phyloP scores from a whole-genome alignment of 192 early-diverging fungal genomes.

The Lunasporangiospora selenospora region DNA sequence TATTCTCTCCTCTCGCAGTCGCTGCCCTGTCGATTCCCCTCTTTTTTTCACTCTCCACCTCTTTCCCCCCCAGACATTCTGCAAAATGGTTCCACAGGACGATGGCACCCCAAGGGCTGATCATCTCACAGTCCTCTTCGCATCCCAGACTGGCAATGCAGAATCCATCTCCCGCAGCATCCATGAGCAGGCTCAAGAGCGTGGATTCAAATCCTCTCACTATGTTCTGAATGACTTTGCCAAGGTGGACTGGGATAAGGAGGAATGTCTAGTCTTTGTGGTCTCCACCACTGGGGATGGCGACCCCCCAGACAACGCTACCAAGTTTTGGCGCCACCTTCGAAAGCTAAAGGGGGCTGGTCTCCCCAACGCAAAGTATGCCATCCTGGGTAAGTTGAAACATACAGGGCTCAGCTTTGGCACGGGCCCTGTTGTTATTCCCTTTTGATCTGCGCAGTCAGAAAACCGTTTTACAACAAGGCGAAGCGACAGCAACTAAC shows the following conservation, averaged over 20 bases:
- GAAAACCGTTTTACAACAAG: no score
- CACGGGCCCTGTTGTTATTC: conserved; percentile 12
- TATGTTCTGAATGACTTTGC: conserved; percentile 78
- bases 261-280: conserved; percentile 76
- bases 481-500: background rate
- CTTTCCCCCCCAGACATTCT: background rate
- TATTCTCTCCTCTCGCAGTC: no score
- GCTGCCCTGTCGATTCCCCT: no score
- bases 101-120: conserved; percentile 25
- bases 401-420: no score
- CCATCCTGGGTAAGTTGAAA: conserved; percentile 46
- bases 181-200: conserved; percentile 73
- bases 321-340: conserved; percentile 87
- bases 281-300: conserved; percentile 95
- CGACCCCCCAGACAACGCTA: conserved; percentile 94
- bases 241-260: conserved; percentile 59
- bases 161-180: conserved; percentile 91
- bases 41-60: background rate
- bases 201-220: conserved; percentile 71
- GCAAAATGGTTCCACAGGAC: conserved; percentile 21
- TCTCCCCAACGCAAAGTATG: conserved; percentile 54
- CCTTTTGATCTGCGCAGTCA: no score
- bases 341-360: conserved; percentile 73
- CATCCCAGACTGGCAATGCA: conserved; percentile 95
- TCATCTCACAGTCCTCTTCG: conserved; percentile 69